Evolutionary conservation across 2,329 filamentous ascomycete species (phyloP), one percentile per base, ranked within the genome.

Genomic region (Phoma herbarum): DNA sequence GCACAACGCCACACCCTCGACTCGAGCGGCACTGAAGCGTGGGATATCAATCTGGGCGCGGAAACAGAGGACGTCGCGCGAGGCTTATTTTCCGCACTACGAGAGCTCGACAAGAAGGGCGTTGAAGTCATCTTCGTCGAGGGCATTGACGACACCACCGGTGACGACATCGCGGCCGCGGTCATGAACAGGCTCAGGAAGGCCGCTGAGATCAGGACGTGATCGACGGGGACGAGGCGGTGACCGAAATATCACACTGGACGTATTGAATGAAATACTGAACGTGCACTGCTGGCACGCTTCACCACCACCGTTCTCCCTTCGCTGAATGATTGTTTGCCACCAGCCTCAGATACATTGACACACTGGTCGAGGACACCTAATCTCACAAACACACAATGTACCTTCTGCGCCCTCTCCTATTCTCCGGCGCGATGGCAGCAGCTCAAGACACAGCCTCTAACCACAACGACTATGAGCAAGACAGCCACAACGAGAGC

Each of bases 81-180:
- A 67, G 91, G 91, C 0, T 81, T 99, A 14, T 99, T 99, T 75
- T 91, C 92, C 12, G 91, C 92, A 1, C 81, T 99, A 52, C 84
- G 95, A 52, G 91, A 93, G 66, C 84, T 99, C 62, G 95, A 99
- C 75, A 86, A 88, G 69, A 83, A 87, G 62, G 86, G 88, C 28
- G 92, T 92, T 4, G 88, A 95, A 72, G 83, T 90, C 20, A 97
- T 99, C 51, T 91, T 93, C 67, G 92, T 98, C 11, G 95, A 99
- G 75, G 94, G 94, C 2, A 90, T 97, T 57, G 77, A 81, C 20
- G 83, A 87, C 60, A 90, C 91, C 52, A 67, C 74, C 59, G 87
- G 90, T 59, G 88, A 90, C 29, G 91, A 95, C 73, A 89, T 95
- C 67, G 92, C 93, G 20, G 91, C 92, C 23, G 95, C 82, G 3